phyloP scores from a whole-genome alignment of 169 alveolate genomes.

The Eimeria praecox region DNA sequence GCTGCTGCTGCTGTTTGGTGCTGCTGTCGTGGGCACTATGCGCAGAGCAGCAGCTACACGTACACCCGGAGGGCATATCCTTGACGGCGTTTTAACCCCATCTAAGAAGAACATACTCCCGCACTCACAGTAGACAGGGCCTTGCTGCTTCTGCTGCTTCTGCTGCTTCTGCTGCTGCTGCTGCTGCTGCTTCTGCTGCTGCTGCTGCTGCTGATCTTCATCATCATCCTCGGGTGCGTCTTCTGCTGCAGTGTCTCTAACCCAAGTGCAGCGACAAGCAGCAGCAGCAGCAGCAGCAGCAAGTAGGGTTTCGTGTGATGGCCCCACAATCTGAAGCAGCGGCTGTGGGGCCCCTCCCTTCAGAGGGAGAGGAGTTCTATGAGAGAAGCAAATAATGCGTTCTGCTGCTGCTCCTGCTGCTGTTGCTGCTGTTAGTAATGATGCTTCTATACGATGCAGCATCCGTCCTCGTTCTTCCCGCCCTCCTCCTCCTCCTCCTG shows the following conservation, averaged over 20 bases:
- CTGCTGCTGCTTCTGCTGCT: conserved; percentile 46
- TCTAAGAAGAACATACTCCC: conserved; percentile 31
- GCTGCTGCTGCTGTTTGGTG: neutral
- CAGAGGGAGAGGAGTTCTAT: neutral
- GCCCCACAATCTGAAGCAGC: neutral
- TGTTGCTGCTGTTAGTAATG: conserved; percentile 23
- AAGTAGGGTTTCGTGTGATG: neutral
- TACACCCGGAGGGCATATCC: neutral
- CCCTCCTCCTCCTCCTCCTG: conserved; percentile 1
- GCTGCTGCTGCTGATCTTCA: conserved; percentile 20
- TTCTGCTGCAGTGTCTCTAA: neutral
- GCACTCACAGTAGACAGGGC: neutral
- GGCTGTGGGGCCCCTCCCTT: conserved; percentile 22
- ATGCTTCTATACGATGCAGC: neutral
- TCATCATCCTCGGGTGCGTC: neutral
- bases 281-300: conserved; percentile 58
- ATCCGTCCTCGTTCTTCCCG: neutral
- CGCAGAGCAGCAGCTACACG: conserved; percentile 68
- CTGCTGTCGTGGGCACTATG: neutral
- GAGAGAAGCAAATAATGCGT: neutral
- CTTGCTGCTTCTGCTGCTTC: neutral
- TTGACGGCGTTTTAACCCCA: neutral
- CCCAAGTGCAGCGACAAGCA: conserved; percentile 5
- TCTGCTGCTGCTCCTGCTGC: conserved; percentile 49
- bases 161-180: neutral